Evolutionary conservation across 371 early-diverging fungal genomes (phyloP).

Genomic region (Mucor indicus): DNA sequence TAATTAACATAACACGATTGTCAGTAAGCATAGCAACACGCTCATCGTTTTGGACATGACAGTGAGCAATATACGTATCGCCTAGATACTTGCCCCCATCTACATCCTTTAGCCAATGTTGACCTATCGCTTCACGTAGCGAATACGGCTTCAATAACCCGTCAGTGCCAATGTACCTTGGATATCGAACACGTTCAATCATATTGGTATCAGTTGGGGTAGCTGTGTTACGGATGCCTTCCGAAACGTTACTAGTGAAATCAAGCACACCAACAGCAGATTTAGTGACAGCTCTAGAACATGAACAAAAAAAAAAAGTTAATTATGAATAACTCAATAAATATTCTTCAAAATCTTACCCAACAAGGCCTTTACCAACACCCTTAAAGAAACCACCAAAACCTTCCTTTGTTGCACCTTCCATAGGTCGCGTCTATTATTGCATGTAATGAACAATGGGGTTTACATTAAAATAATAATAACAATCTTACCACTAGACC

Average conservation of each 20-base stretch:
- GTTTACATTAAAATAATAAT: not conserved
- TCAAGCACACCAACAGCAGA: constrained; percentile 94
- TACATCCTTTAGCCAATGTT: constrained; percentile 85
- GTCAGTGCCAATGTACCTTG: constrained; percentile 83
- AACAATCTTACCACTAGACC: constrained; percentile 59
- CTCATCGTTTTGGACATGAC: constrained; percentile 68
- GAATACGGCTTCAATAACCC: constrained; percentile 76
- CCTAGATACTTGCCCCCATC: constrained; percentile 77
- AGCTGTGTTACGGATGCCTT: constrained; percentile 42
- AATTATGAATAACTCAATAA: not conserved
- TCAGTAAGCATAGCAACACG: constrained; percentile 74
- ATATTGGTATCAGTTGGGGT: constrained; percentile 79
- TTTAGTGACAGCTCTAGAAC: constrained; percentile 58
- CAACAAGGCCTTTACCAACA: constrained; percentile 94
- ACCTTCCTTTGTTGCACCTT: constrained; percentile 89
- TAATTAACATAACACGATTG: constrained; percentile 64
- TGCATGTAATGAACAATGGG: not conserved
- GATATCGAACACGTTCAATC: constrained; percentile 71
- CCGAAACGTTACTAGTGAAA: constrained; percentile 86
- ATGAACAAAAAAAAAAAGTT: not conserved
- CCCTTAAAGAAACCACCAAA: constrained; percentile 95
- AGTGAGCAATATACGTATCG: constrained; percentile 89
- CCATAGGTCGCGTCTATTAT: constrained; percentile 80
- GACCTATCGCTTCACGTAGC: constrained; percentile 83
- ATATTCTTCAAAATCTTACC: constrained; percentile 42